A percentile compares a stretch with the other conserved stretches of the same genome.
phyloP scores from a whole-genome alignment of 1,284 basidiomycete genomes.

The Ustilago nuda region DNA sequence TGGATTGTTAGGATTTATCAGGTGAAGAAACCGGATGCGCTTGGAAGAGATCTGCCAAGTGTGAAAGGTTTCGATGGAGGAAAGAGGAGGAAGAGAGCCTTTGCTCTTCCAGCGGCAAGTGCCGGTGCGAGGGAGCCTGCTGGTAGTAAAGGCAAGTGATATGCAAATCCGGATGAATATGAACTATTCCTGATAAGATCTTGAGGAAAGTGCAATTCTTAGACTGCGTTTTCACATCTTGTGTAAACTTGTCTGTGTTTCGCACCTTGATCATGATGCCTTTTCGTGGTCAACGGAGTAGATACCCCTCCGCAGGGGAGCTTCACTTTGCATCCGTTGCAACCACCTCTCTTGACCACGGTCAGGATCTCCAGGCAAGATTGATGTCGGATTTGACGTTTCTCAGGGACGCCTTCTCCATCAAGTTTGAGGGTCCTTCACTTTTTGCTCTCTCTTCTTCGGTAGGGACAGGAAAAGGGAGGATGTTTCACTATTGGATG shows the following conservation, averaged over 20 bases:
- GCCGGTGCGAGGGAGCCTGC: background rate
- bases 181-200: background rate
- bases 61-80: slow-evolving; percentile 87
- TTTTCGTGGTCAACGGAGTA: background rate
- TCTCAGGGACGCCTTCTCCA: slow-evolving; percentile 2
- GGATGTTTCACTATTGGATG: background rate
- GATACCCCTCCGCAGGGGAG: background rate
- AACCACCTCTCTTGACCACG: background rate
- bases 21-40: slow-evolving; percentile 91
- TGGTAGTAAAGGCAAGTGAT: slow-evolving; percentile 13
- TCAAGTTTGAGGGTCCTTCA: background rate
- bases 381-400: slow-evolving; percentile 2
- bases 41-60: slow-evolving; percentile 78
- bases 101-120: slow-evolving; percentile 15
- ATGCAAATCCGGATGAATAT: background rate
- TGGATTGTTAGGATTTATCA: slow-evolving; percentile 82
- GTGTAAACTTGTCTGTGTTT: background rate
- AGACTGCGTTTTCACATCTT: background rate
- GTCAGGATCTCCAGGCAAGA: background rate
- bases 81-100: slow-evolving; percentile 77
- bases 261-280: background rate
- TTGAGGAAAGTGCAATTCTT: background rate
- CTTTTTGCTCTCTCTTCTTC: slow-evolving; percentile 8
- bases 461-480: slow-evolving; percentile 4
- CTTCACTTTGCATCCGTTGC: background rate